Percentiles rank a stretch among this genome's conserved stretches.
Conservation (phyloP, 768 basidiomycete species). For the Suillus alpinus region DNA sequence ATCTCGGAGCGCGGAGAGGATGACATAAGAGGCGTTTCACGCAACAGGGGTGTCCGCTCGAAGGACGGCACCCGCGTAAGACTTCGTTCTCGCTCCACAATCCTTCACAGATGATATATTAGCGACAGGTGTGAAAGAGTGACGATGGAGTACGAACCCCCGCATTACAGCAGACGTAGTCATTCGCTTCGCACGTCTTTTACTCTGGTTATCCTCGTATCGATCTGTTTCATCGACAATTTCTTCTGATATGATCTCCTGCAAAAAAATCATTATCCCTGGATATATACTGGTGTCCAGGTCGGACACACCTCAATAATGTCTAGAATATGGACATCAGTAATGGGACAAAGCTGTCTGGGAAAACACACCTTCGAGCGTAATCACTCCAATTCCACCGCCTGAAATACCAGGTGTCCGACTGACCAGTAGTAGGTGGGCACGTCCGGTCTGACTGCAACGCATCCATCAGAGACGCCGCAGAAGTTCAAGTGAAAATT, state of each 20-base stretch:
- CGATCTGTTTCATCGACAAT: slow-evolving; percentile 95
- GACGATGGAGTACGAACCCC: slow-evolving; percentile 43
- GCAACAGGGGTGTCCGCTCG: slow-evolving; percentile 39
- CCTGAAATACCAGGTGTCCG: slow-evolving; percentile 77
- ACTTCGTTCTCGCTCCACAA: slow-evolving; percentile 52
- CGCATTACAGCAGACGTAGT: slow-evolving; percentile 78
- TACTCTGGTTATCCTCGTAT: slow-evolving; percentile 84
- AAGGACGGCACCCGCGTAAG: slow-evolving; percentile 23
- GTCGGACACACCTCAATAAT: slow-evolving; percentile 59
- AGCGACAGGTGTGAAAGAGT: not conserved
- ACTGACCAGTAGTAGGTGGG: slow-evolving; percentile 86
- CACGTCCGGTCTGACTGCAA: slow-evolving; percentile 85
- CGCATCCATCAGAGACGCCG: not conserved
- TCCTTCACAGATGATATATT: slow-evolving; percentile 29
- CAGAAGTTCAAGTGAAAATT: not conserved
- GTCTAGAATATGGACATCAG: slow-evolving; percentile 38
- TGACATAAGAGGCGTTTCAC: not conserved
- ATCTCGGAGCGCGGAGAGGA: not conserved
- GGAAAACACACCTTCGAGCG: slow-evolving; percentile 63
- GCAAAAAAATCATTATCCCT: slow-evolving; percentile 16
- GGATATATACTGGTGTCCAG: not conserved
- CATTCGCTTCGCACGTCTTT: slow-evolving; percentile 65
- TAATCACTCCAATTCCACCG: slow-evolving; percentile 89
- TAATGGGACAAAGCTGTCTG: slow-evolving; percentile 1
- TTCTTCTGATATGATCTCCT: slow-evolving; percentile 95